Evolutionary conservation across 192 early-diverging fungal genomes (phyloP).

Genomic region (Linnemannia exigua): DNA sequence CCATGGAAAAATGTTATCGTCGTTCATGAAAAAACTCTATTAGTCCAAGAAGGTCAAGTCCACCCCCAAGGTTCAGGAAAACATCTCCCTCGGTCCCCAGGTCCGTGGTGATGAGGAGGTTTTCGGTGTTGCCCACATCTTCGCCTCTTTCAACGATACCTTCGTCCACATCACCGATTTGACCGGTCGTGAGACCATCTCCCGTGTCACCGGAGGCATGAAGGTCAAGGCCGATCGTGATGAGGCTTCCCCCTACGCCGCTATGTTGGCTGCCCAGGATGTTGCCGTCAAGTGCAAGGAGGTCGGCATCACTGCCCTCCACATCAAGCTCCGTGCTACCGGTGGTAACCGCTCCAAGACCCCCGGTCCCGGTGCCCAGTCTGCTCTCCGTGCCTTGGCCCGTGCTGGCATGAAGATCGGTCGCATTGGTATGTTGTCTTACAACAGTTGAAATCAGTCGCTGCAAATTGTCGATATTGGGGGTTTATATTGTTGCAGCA

Average conservation of each 20-base stretch:
- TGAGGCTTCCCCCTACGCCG: constrained; percentile 99
- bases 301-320: constrained; percentile 99
- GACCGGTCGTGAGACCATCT: constrained; percentile 99
- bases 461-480: too few species aligned
- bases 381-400: constrained; percentile 98
- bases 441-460: constrained; percentile 64
- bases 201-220: constrained; percentile 99
- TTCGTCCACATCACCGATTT: constrained; percentile 99
- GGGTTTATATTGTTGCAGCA: constrained; percentile 67
- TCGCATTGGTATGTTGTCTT: constrained; percentile 75
- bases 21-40: not conserved
- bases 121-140: constrained; percentile 99
- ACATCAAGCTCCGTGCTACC: constrained; percentile 99
- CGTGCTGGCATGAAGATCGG: constrained; percentile 98
- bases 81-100: constrained; percentile 96
- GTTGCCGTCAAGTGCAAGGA: constrained; percentile 99
- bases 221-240: constrained; percentile 99
- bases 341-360: constrained; percentile 99
- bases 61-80: constrained; percentile 79
- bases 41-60: constrained; percentile 78
- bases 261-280: constrained; percentile 99
- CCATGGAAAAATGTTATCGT: not conserved
- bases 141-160: constrained; percentile 99
- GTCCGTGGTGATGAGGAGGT: constrained; percentile 98
- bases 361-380: constrained; percentile 98